These are phyloP conservation scores for Vitrella brassicaformis DNA, from an alignment of 73 alveolate species.

Conservation along the genomic window DNA sequence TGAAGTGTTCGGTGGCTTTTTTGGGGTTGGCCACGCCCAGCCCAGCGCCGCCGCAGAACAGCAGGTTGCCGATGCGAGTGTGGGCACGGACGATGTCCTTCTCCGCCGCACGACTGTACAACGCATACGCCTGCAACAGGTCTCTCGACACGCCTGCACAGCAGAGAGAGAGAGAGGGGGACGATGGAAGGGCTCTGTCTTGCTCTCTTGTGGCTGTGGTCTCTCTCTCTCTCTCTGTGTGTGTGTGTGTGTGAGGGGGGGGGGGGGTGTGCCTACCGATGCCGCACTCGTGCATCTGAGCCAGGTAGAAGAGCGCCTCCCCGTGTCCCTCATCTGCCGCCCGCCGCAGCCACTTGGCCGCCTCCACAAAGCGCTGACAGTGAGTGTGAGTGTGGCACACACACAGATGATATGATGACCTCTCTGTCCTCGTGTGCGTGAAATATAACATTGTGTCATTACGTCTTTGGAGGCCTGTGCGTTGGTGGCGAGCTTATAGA, in stretches of 20 bases:
- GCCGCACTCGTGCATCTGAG: neutral
- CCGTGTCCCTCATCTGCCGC: neutral
- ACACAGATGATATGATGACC: too few species aligned
- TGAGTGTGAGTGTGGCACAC: too few species aligned
- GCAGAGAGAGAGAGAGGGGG: neutral
- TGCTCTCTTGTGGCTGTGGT: neutral
- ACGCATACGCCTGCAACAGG: neutral
- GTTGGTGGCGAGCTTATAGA: neutral
- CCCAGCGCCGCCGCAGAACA: neutral
- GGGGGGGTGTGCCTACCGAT: neutral
- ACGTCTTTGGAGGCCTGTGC: too few species aligned
- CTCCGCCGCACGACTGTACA: neutral
- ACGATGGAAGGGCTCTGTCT: neutral
- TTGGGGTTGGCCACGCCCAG: neutral
- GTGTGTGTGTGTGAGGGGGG: neutral
- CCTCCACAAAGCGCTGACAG: neutral
- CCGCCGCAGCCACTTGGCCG: neutral
- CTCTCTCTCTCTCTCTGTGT: neutral
- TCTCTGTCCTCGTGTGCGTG: too few species aligned
- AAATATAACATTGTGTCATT: too few species aligned
- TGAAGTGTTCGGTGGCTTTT: neutral
- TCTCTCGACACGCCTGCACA: neutral
- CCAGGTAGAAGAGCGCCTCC: neutral
- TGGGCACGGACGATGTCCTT: neutral
- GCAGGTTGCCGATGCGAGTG: neutral